These are phyloP conservation scores for Neopestalotiopsis sp. DNA, from an alignment of 2,329 filamentous ascomycete species.

Conservation along the genomic window DNA sequence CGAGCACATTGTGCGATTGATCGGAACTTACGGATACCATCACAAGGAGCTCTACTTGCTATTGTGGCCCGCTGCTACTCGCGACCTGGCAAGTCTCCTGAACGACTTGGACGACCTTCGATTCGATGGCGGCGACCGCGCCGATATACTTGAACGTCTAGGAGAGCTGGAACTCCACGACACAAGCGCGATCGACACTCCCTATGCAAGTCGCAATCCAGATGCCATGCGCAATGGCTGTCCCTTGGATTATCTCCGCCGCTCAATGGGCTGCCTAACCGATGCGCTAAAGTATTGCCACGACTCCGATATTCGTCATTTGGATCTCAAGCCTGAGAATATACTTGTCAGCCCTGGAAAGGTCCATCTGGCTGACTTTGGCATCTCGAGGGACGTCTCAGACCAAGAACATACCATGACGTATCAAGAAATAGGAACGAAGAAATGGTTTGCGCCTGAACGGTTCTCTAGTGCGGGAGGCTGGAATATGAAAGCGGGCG, in stretches of 20 bases:
- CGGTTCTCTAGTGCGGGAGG: constrained; percentile 41
- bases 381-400: constrained; percentile 52
- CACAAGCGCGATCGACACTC: constrained; percentile 39
- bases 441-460: constrained; percentile 52
- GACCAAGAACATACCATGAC: constrained; percentile 51
- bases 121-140: constrained; percentile 42
- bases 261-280: constrained; percentile 50
- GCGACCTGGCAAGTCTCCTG: constrained; percentile 48
- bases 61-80: constrained; percentile 53
- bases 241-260: constrained; percentile 47
- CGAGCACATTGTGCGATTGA: constrained; percentile 51
- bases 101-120: constrained; percentile 48
- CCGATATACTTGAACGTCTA: constrained; percentile 45
- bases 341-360: constrained; percentile 49
- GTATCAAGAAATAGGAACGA: constrained; percentile 44
- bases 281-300: constrained; percentile 48
- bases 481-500: constrained; percentile 51
- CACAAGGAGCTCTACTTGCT: constrained; percentile 48
- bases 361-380: constrained; percentile 55
- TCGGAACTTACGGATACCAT: constrained; percentile 50
- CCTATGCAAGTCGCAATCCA: constrained; percentile 25
- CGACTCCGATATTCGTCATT: constrained; percentile 47
- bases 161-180: constrained; percentile 43
- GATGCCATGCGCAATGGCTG: constrained; percentile 25
- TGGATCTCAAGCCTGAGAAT: constrained; percentile 54